These are phyloP conservation scores for Saccharomycopsis babjevae DNA, from an alignment of 805 yeast genomes.

Conservation along the genomic window DNA sequence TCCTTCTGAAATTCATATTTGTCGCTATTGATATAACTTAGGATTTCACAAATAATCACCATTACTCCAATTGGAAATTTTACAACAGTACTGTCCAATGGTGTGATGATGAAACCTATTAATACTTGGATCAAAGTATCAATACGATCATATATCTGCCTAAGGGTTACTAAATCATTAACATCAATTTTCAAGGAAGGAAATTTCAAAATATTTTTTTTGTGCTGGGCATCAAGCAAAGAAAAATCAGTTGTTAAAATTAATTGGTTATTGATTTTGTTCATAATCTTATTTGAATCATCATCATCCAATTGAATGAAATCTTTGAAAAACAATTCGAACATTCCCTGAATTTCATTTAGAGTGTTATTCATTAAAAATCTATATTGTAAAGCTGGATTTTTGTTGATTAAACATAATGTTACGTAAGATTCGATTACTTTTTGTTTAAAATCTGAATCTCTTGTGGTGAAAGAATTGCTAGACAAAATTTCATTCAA, in stretches of 20 bases:
- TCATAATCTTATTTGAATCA: constrained; percentile 27
- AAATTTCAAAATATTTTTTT: constrained; percentile 26
- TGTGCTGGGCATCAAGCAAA: constrained; percentile 10
- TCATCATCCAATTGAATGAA: constrained; percentile 50
- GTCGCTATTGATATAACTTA: constrained; percentile 44
- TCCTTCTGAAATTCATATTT: constrained; percentile 49
- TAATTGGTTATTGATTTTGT: constrained; percentile 1
- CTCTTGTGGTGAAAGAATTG: constrained; percentile 30
- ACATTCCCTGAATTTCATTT: constrained; percentile 43
- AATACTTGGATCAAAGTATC: constrained; percentile 37
- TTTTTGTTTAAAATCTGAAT: constrained; percentile 29
- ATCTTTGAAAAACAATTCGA: constrained; percentile 42
- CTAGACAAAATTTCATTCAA: constrained; percentile 29
- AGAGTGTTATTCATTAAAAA: constrained; percentile 37
- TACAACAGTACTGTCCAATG: constrained; percentile 27
- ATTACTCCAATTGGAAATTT: constrained; percentile 47
- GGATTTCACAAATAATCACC: constrained; percentile 40
- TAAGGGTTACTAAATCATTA: constrained; percentile 41
- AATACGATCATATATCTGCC: constrained; percentile 43
- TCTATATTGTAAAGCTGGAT: constrained; percentile 35
- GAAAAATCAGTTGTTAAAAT: constrained; percentile 2
- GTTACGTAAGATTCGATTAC: constrained; percentile 44
- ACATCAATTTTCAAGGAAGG: constrained; percentile 49
- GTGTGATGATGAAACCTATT: constrained; percentile 35
- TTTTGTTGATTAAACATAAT: constrained; percentile 41